These are phyloP conservation scores for Pythium sukuiense DNA, from an alignment of 352 stramenopile species.

Conservation along the genomic window DNA sequence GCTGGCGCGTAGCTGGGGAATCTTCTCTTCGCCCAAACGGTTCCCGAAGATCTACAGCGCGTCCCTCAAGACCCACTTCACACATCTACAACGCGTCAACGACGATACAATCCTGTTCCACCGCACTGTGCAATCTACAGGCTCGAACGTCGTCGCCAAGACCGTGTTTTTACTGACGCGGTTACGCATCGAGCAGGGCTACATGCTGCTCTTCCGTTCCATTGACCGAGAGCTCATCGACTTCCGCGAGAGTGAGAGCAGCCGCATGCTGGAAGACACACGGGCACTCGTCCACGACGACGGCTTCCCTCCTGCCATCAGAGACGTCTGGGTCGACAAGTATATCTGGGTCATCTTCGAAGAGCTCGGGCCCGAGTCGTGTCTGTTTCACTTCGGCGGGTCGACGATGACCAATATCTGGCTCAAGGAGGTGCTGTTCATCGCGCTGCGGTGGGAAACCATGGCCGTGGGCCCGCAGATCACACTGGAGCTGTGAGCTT, in stretches of 20 bases:
- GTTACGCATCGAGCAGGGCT: conserved; percentile 46
- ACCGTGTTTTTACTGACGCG: conserved; percentile 59
- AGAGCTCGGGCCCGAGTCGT: conserved; percentile 30
- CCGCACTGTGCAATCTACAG: conserved; percentile 41
- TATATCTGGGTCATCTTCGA: conserved; percentile 68
- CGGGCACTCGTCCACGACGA: conserved; percentile 3
- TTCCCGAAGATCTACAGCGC: conserved; percentile 55
- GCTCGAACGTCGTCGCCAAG: conserved; percentile 40
- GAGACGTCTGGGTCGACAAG: conserved; percentile 58
- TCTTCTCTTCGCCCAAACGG: conserved; percentile 46
- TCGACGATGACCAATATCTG: conserved; percentile 48
- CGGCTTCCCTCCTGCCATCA: conserved; percentile 2
- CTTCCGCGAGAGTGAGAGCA: conserved; percentile 45
- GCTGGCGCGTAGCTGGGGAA: conserved; percentile 47
- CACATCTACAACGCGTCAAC: conserved; percentile 51
- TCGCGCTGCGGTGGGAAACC: conserved; percentile 60
- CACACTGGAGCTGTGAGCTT: conserved; percentile 25
- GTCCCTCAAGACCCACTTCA: conserved; percentile 41
- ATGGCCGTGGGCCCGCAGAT: conserved; percentile 51
- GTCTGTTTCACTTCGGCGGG: conserved; percentile 60
- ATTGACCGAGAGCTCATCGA: conserved; percentile 51
- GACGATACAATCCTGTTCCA: conserved; percentile 60
- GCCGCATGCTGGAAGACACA: conserved; percentile 22
- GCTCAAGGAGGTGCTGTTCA: conserved; percentile 66
- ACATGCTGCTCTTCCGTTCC: conserved; percentile 57